Conservation (phyloP, 2,329 filamentous ascomycete species). For the Periglandula ipomoeae region DNA sequence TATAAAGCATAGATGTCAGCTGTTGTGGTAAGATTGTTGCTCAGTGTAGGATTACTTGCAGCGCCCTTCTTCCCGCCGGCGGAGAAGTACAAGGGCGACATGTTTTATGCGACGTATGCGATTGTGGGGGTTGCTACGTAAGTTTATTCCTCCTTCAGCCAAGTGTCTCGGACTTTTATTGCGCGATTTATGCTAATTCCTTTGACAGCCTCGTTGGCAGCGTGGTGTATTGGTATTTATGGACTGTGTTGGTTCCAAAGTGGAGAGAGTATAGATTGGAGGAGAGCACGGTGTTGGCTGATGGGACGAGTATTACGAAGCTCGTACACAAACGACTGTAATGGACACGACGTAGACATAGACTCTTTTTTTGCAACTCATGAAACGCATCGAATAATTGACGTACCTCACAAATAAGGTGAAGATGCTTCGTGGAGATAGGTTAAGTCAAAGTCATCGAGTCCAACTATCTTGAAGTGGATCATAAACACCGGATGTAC, state of each 20-base stretch:
- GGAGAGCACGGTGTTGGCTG: slow-evolving; percentile 51
- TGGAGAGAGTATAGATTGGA: slow-evolving; percentile 52
- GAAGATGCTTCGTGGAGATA: no score
- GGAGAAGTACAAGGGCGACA: slow-evolving; percentile 31
- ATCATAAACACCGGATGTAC: no score
- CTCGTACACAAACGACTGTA: slow-evolving; percentile 28
- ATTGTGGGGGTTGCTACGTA: slow-evolving; percentile 44
- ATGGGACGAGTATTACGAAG: slow-evolving; percentile 59
- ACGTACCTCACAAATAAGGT: no score
- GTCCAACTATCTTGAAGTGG: no score
- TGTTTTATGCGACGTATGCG: slow-evolving; percentile 47
- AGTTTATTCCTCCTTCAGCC: slow-evolving; percentile 20
- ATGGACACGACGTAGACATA: neutral
- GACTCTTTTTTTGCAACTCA: neutral
- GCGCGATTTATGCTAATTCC: neutral
- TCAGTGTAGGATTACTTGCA: slow-evolving; percentile 46
- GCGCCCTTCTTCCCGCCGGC: slow-evolving; percentile 55
- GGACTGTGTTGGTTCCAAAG: slow-evolving; percentile 51
- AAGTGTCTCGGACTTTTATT: no score
- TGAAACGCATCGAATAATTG: no score
- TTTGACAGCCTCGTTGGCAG: slow-evolving; percentile 43
- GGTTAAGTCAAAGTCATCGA: no score
- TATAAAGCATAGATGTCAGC: slow-evolving; percentile 57
- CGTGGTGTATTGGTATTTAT: slow-evolving; percentile 59
- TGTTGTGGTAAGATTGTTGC: slow-evolving; percentile 42